A percentile compares a stretch with the other conserved stretches of the same genome.
These are phyloP conservation scores for Poa pratensis DNA, from an alignment of 176 grass and related monocot genomes.

Conservation along the genomic window DNA sequence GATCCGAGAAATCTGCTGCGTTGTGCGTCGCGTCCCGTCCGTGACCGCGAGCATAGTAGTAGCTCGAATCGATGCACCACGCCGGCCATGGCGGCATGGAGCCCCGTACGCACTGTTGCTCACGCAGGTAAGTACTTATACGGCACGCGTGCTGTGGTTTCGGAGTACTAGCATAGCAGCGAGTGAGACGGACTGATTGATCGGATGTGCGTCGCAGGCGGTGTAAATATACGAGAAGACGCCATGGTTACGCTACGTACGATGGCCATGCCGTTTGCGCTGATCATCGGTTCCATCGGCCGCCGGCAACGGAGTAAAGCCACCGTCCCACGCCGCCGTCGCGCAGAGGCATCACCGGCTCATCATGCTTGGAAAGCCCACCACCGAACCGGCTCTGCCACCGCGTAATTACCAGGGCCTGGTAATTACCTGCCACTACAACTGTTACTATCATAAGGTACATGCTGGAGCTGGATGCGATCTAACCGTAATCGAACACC, in stretches of 20 bases:
- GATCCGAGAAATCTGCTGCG: background rate
- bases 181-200: background rate
- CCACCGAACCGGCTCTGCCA: background rate
- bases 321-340: background rate
- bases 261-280: background rate
- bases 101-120: slow-evolving; percentile 16
- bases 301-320: slow-evolving; percentile 23
- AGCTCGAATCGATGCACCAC: slow-evolving; percentile 30
- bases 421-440: background rate
- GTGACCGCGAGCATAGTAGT: background rate
- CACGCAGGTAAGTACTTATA: background rate
- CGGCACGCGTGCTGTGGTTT: background rate
- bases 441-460: background rate
- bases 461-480: no score
- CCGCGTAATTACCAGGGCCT: background rate
- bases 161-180: no score
- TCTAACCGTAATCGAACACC: no score
- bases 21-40: slow-evolving; percentile 7
- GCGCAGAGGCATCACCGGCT: slow-evolving; percentile 14
- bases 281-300: background rate
- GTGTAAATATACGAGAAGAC: background rate
- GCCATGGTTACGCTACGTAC: background rate
- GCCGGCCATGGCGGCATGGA: slow-evolving; percentile 18
- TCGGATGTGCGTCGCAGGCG: background rate
- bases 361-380: background rate